Evolutionary conservation across 352 stramenopile genomes (phyloP), one percentile per base, ranked within the genome.

Genomic region (Phytophthora capsici): DNA sequence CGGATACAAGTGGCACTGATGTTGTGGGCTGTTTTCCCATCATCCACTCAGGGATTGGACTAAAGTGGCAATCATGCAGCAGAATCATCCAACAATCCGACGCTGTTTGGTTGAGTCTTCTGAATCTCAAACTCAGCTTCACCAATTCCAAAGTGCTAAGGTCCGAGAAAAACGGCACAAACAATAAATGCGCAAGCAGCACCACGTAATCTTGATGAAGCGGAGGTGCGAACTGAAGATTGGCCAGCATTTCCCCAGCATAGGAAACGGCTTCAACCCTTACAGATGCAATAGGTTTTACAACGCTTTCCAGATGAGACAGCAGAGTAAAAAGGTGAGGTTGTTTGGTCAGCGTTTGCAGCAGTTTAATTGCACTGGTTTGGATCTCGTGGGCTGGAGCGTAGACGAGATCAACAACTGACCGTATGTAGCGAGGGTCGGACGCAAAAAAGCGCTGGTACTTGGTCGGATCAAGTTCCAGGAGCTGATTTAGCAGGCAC

Each of bases 81-180:
- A 61, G 23, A 17, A 70, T 28, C 14, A 43, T 19, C 56, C 47
- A 60, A 6, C 14, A 17, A 6, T 37, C 30, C 56, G 30, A 20
- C 46, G 14, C 17, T 22, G 17, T n/a, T 30, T 65, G 48, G 7
- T 20, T 44, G 45, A 58, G 69, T 4, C 23, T 41, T 34, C 45
- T 63, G 25, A 77, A 77, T 5, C 68, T 56, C 30, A 80, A 28
- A 13, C 68, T 72, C 0, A 80, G 16, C 32, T 69, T 66, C 10
- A 77, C 56, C 7, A 80, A 25, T 43, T 77, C 68, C 4, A 59
- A 34, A 14, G 23, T 62, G 10, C 34, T 69, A 1, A 80, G 44
- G 16, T 77, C 71, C 13, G 61, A 44, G 38, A 80, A 77, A 38
- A 75, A 69, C 2, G 71, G 68, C 19, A 80, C 13, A 19, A 69